These are phyloP conservation scores for Russula emetica DNA, from an alignment of 768 basidiomycete genomes.

Conservation along the genomic window DNA sequence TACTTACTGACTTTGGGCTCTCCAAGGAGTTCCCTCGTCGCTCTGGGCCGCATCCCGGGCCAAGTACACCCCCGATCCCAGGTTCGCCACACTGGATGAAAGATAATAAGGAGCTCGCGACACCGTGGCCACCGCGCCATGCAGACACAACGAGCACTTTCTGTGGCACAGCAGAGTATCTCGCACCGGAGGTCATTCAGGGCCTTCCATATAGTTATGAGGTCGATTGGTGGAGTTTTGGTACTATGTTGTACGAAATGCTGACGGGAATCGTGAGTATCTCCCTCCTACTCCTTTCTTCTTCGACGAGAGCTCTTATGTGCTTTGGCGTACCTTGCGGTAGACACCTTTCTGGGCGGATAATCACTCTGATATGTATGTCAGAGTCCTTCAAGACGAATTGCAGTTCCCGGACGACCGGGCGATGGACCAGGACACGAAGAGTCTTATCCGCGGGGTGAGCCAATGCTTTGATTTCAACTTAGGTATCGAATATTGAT, in stretches of 20 bases:
- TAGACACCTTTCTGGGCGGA: constrained; percentile 92
- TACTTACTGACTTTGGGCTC: constrained; percentile 94
- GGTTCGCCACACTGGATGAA: constrained; percentile 80
- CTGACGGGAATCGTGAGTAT: constrained; percentile 84
- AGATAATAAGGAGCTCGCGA: constrained; percentile 49
- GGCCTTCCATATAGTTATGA: constrained; percentile 87
- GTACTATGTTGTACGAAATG: constrained; percentile 98
- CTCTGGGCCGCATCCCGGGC: constrained; percentile 31
- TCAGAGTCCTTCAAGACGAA: constrained; percentile 86
- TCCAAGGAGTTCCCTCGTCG: constrained; percentile 84
- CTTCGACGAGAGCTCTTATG: constrained; percentile 7
- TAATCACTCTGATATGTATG: constrained; percentile 94
- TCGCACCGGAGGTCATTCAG: constrained; percentile 95
- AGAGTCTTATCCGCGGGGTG: constrained; percentile 91
- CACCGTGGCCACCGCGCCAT: constrained; percentile 54
- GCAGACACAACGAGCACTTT: constrained; percentile 79
- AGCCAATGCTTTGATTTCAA: constrained; percentile 33
- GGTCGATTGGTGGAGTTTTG: constrained; percentile 98
- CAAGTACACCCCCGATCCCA: constrained; percentile 46
- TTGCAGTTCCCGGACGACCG: constrained; percentile 84
- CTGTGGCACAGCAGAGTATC: constrained; percentile 94
- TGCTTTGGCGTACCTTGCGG: constrained; percentile 23
- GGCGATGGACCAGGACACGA: constrained; percentile 92
- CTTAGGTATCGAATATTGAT: background rate
- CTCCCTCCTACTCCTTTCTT: constrained; percentile 19